Evolutionary conservation across 2,329 filamentous ascomycete genomes (phyloP), one percentile per base, ranked within the genome.

Genomic region (Rutstroemia sp.): DNA sequence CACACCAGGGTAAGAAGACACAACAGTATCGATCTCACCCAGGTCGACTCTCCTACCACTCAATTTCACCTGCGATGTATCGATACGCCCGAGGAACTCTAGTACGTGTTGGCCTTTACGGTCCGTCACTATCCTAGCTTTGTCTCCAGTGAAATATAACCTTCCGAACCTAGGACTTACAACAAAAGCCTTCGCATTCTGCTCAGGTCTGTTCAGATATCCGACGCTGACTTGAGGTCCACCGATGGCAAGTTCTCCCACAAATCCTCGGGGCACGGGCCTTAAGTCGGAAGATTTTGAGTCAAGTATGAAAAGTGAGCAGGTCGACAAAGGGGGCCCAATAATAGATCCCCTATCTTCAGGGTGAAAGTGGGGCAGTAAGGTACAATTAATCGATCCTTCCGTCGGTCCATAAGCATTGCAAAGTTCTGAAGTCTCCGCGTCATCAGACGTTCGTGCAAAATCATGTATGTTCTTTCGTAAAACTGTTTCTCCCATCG

Each of bases 41-140:
- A 85, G 78, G 61, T 86, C 83, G 7, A 86, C 73, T 45, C 83
- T 73, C 64, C 86, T 82, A 0, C 83, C 83, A 41, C 82, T 77
- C n/a, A 86, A 71, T 65, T 86, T 86, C 53, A 84, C 77, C 67
- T 86, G 83, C 23, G 83, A 80, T 9, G 49, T 44, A 64, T 86
- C 83, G 47, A 78, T 77, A 21, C 83, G 77, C 5, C 83, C 83
- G 39, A 83, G 69, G 65, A 85, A 86, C 38, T 81, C 77, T 58
- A 86, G 81, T n/a, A 51, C 23, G 27, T 51, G 5, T 27, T 34
- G 21, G 19, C 49, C 49, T 17, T 76, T 78, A 10, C 74, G 75
- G 63, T 86, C 78, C 50, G 80, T 72, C 23, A 84, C 67, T 44
- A 84, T 72, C 39, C 83, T 58, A 12, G 67, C 68, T 12, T 69